Base-by-base conservation (phyloP, 1,284 basidiomycete genomes). In the Baeospora myosura region DNA sequence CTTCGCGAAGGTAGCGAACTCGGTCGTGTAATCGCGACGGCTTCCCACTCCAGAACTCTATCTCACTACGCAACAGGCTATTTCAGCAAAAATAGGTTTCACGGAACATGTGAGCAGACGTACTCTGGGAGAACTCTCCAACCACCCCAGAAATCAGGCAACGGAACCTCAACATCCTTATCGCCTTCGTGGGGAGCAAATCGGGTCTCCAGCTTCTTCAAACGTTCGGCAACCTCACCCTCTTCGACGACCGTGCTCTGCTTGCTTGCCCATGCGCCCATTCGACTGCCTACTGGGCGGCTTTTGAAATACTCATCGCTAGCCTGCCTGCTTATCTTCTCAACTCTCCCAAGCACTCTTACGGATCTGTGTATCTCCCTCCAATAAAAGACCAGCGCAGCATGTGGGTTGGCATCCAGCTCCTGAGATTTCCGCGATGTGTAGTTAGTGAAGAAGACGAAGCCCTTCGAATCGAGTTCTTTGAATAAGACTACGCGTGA, bases 361-460 rank as follows among this genome's bases (percentile, higher is more conserved):
- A 98, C 85, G 45, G 85, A 84, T 40, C 82, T 74, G 47, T 83
- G 78, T 16, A 92, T 69, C 57, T 92, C 88, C 40, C 79, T 70
- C 96, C 95, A 98, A 68, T 95, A 97, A 56, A 97, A 89, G 4
- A 83, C 81, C 17, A 95, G 67, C 2, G 89, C 79, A 0, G 87
- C 91, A 54, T 82, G 72, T 0, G 88, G 85, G 56, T 92, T 94
- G 30, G 65, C 72, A 2, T 61, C 49, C 33, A 98, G 70, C 62
- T 98, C 96, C 25, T 65, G 59, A 2, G 88, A 90, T 65, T 98
- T 98, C 49, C 94, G 78, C 14, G 91, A 95, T 26, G 76, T 75
- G 69, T 98, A 98, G 68, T 98, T 98, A 26, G 93, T 95, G 73
- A 79, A 98, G 67, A 98, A 97, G 42, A 95, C 77, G 65, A 98